Conservation (phyloP, 2,329 filamentous ascomycete genomes). For the Cytospora piceae region DNA sequence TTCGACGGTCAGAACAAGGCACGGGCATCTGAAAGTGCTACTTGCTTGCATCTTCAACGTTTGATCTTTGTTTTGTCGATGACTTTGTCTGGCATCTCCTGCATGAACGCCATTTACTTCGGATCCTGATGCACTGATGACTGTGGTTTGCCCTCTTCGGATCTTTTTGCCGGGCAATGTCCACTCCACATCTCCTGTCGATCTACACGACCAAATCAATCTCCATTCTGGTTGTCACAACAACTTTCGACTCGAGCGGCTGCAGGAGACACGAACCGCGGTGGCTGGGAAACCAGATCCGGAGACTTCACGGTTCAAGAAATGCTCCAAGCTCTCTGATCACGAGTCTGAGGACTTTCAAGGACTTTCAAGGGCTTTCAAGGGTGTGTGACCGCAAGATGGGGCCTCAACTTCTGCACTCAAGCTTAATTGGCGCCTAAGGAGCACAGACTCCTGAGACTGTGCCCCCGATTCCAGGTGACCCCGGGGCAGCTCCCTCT, state of each 20-base stretch:
- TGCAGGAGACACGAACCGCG: conserved; percentile 3
- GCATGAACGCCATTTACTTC: background rate
- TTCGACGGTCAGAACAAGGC: background rate
- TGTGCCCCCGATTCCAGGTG: background rate
- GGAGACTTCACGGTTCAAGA: background rate
- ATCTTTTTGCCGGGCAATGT: background rate
- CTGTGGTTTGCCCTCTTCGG: background rate
- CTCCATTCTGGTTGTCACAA: background rate
- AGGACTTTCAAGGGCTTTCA: too few relatives aligned
- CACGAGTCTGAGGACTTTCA: background rate
- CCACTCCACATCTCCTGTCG: conserved; percentile 2
- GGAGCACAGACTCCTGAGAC: conserved; percentile 21
- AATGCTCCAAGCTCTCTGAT: background rate
- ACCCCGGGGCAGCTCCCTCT: conserved; percentile 10
- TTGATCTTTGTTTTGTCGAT: background rate
- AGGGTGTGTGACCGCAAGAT: conserved; percentile 2
- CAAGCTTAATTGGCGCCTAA: conserved; percentile 19
- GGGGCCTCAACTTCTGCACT: conserved; percentile 13
- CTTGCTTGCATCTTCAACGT: background rate
- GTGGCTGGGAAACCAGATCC: background rate
- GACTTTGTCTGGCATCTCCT: background rate
- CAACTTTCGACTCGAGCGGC: background rate
- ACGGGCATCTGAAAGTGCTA: background rate
- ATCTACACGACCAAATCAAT: background rate
- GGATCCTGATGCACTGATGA: background rate